These are phyloP conservation scores for Boechera stricta DNA, from an alignment of 345 rosid genomes.

Conservation along the genomic window DNA sequence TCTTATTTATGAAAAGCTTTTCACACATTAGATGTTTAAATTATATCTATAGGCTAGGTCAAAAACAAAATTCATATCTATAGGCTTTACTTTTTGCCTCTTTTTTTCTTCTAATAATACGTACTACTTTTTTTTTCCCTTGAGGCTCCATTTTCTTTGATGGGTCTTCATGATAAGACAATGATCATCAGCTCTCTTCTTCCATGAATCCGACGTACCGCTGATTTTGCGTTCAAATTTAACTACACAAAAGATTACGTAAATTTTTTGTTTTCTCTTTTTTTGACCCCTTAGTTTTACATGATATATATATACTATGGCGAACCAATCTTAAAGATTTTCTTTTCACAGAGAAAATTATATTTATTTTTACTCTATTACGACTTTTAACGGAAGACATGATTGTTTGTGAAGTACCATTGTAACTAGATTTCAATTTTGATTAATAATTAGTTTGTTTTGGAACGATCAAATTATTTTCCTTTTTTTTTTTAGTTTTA, in stretches of 20 bases:
- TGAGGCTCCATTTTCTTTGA: slow-evolving; percentile 35
- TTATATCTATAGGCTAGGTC: slow-evolving; percentile 17
- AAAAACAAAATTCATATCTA: background rate
- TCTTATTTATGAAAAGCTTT: slow-evolving; percentile 24
- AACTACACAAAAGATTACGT: background rate
- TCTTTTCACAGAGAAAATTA: too few species aligned
- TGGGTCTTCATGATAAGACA: slow-evolving; percentile 48
- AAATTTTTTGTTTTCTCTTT: background rate
- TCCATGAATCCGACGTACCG: slow-evolving; percentile 26
- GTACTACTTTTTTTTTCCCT: slow-evolving; percentile 23
- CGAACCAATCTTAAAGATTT: too few species aligned
- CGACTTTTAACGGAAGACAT: background rate
- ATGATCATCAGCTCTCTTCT: slow-evolving; percentile 41
- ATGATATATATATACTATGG: too few species aligned
- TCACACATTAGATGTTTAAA: slow-evolving; percentile 28
- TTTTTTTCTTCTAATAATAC: background rate
- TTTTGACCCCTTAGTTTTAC: too few species aligned
- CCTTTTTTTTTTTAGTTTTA: background rate
- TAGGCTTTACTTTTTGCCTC: slow-evolving; percentile 27
- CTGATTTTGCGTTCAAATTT: slow-evolving; percentile 3
- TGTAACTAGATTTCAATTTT: background rate
- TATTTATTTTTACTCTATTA: background rate
- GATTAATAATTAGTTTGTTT: background rate
- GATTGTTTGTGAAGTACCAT: background rate
- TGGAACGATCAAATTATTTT: background rate